These are phyloP conservation scores for Phytopythium mirpurense DNA, from an alignment of 352 stramenopile genomes.

Conservation along the genomic window DNA sequence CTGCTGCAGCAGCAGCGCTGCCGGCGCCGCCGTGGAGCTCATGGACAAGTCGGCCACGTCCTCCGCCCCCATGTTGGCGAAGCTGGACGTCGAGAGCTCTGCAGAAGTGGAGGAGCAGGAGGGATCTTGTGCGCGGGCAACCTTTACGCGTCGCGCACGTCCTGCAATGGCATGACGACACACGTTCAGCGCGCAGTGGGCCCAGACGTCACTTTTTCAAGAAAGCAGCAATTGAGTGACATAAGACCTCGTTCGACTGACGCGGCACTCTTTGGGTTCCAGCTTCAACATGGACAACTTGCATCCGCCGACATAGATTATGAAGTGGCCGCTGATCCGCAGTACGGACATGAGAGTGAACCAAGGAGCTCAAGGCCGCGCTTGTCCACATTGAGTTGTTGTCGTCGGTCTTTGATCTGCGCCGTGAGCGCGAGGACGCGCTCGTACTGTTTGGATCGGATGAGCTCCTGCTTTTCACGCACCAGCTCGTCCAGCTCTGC, in stretches of 20 bases:
- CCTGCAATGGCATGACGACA: background rate
- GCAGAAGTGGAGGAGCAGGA: background rate
- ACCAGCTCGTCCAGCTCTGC: constrained; percentile 8
- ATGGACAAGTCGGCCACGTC: constrained; percentile 26
- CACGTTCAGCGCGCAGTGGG: background rate
- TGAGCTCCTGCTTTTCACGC: constrained; percentile 20
- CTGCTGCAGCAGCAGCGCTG: background rate
- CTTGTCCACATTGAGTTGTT: constrained; percentile 31
- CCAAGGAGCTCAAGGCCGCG: constrained; percentile 40
- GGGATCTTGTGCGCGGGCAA: background rate
- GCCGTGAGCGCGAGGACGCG: constrained; percentile 22
- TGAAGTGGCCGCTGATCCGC: constrained; percentile 6
- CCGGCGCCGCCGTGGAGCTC: constrained; percentile 1
- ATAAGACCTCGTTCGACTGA: too few relatives aligned
- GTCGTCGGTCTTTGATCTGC: constrained; percentile 16
- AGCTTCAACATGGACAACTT: too few relatives aligned
- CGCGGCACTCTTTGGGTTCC: too few relatives aligned
- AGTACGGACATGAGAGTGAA: constrained; percentile 42
- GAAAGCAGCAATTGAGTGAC: too few relatives aligned
- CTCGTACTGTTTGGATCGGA: constrained; percentile 27
- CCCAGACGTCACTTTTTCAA: too few relatives aligned
- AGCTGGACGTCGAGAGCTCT: background rate
- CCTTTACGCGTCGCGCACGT: constrained; percentile 1
- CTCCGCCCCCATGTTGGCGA: constrained; percentile 18
- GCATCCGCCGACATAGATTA: too few relatives aligned